A percentile compares a stretch with the other conserved stretches of the same genome.
phyloP scores from a whole-genome alignment of 2,329 filamentous ascomycete species.

The Sporothrix variecibatus region DNA sequence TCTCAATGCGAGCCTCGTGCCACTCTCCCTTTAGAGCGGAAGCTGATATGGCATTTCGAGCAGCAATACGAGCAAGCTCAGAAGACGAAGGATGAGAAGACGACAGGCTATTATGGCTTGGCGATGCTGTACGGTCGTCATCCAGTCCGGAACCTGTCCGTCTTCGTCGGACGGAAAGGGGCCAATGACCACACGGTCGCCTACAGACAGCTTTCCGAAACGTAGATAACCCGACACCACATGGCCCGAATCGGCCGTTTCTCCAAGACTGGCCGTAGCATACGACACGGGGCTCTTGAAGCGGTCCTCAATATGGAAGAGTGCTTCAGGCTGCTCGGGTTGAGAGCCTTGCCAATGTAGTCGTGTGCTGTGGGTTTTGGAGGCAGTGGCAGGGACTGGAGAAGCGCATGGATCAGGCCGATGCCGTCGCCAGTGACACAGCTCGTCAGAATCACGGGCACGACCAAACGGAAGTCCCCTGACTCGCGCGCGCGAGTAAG shows the following conservation, averaged over 20 bases:
- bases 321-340: constrained; percentile 60
- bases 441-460: constrained; percentile 88
- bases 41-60: constrained; percentile 54
- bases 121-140: constrained; percentile 51
- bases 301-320: constrained; percentile 91
- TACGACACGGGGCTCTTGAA: constrained; percentile 73
- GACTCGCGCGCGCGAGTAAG: constrained; percentile 52
- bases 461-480: constrained; percentile 51
- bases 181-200: constrained; percentile 76
- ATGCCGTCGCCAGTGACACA: constrained; percentile 83
- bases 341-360: constrained; percentile 56
- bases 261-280: constrained; percentile 47
- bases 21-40: constrained; percentile 66
- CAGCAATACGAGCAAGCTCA: constrained; percentile 55
- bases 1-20: constrained; percentile 78
- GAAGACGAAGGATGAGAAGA: constrained; percentile 56
- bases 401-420: constrained; percentile 75
- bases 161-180: constrained; percentile 68
- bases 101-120: constrained; percentile 52
- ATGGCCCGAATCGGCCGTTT: constrained; percentile 56
- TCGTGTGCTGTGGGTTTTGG: constrained; percentile 54
- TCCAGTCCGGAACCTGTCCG: constrained; percentile 46
- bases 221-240: constrained; percentile 84
- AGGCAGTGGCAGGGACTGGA: constrained; percentile 74
- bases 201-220: constrained; percentile 75